These are phyloP conservation scores for Picochlorum sp. DNA, from an alignment of 139 green algal genomes.

Conservation along the genomic window DNA sequence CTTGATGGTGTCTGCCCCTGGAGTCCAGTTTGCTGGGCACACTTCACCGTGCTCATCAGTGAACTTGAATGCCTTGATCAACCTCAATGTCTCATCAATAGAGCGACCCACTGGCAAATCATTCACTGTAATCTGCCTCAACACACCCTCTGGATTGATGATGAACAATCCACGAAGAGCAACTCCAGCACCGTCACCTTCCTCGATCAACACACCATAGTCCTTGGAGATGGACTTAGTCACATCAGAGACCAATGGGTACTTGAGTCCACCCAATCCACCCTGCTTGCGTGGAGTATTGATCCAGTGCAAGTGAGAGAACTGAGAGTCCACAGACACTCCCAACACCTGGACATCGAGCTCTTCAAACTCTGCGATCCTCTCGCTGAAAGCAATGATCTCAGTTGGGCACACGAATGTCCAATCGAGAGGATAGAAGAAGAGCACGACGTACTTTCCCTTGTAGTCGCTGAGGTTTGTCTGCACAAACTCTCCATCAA, in stretches of 20 bases:
- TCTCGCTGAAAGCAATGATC: constrained; percentile 39
- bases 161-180: constrained; percentile 42
- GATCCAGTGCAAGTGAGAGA: constrained; percentile 40
- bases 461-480: constrained; percentile 29
- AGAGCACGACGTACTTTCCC: constrained; percentile 38
- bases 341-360: constrained; percentile 27
- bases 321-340: constrained; percentile 28
- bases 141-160: constrained; percentile 32
- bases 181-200: constrained; percentile 28
- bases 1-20: constrained; percentile 70
- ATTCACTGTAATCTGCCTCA: constrained; percentile 38
- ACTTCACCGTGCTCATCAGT: constrained; percentile 76
- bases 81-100: constrained; percentile 45
- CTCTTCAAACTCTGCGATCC: constrained; percentile 35
- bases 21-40: constrained; percentile 75
- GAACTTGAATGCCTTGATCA: constrained; percentile 51
- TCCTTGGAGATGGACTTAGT: constrained; percentile 44
- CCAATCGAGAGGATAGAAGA: constrained; percentile 41
- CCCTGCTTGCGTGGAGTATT: constrained; percentile 34
- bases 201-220: constrained; percentile 35
- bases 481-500: constrained; percentile 31
- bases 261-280: constrained; percentile 34
- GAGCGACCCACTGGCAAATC: constrained; percentile 41
- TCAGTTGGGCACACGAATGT: constrained; percentile 46
- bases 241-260: constrained; percentile 42